Conservation (phyloP, 2,329 filamentous ascomycete species). For the Incumbomyces lentus region DNA sequence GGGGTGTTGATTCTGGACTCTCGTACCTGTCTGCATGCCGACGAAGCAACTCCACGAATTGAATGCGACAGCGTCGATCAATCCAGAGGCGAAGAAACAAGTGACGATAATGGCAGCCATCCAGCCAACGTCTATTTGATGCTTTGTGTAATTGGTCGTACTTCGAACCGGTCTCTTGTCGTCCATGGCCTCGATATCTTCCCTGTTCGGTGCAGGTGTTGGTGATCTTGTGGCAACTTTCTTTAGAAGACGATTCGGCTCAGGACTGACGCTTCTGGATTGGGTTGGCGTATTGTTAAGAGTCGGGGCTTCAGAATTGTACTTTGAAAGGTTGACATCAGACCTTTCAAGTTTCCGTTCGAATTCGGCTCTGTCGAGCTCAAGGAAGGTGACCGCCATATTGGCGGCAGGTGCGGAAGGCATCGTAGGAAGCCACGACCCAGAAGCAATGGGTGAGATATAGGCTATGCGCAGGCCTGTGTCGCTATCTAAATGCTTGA, state of each 20-base stretch:
- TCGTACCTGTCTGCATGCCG: slow-evolving; percentile 38
- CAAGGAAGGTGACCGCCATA: slow-evolving; percentile 3
- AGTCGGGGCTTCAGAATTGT: slow-evolving; percentile 5
- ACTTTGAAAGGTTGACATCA: neutral
- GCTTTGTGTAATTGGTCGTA: slow-evolving; percentile 11
- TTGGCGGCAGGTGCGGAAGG: neutral
- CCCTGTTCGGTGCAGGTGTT: neutral
- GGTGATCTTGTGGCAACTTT: neutral
- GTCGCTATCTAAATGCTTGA: neutral
- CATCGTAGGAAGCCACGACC: neutral
- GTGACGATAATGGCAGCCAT: slow-evolving; percentile 21
- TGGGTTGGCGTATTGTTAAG: slow-evolving; percentile 6
- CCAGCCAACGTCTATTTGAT: slow-evolving; percentile 13
- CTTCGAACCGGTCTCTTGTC: neutral
- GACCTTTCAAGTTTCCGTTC: slow-evolving; percentile 7
- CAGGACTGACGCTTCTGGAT: slow-evolving; percentile 4
- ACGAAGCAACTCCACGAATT: slow-evolving; percentile 39
- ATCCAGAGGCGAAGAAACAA: slow-evolving; percentile 33
- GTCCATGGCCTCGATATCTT: neutral
- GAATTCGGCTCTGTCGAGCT: neutral
- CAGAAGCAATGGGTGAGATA: neutral
- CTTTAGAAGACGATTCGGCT: neutral
- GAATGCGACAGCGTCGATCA: slow-evolving; percentile 37
- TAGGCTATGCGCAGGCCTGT: neutral
- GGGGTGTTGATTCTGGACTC: no score